phyloP scores from a whole-genome alignment of 1,139 yeast species.

The Arxiozyma telluris region DNA sequence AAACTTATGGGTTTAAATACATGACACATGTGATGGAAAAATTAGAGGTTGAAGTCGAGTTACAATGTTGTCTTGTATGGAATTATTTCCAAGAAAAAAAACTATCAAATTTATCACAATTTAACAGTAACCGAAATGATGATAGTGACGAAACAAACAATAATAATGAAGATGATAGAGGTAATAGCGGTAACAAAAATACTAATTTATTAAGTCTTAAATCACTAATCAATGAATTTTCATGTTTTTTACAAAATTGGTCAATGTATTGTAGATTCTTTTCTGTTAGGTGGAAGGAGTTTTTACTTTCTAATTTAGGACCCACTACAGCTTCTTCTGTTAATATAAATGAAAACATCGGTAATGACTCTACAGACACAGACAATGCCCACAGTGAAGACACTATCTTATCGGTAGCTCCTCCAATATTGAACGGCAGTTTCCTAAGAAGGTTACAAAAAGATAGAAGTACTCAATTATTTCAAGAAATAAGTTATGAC shows the following conservation, averaged over 20 bases:
- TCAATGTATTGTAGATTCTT: conserved; percentile 70
- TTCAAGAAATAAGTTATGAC: conserved; percentile 52
- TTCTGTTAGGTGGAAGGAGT: conserved; percentile 53
- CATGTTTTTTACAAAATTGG: conserved; percentile 81
- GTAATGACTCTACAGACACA: not conserved
- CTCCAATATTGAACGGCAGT: conserved; percentile 53
- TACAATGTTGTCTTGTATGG: conserved; percentile 78
- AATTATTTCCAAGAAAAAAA: conserved; percentile 51
- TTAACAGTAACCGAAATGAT: conserved; percentile 5
- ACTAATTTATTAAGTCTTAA: not conserved
- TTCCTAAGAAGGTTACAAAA: conserved; percentile 50
- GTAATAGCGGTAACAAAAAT: not conserved
- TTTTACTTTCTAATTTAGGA: conserved; percentile 11
- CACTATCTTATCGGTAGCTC: conserved; percentile 32
- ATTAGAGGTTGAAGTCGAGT: conserved; percentile 80
- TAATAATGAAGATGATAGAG: not conserved
- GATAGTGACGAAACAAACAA: not conserved
- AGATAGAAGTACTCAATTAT: conserved; percentile 49
- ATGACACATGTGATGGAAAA: conserved; percentile 59
- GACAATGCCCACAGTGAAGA: conserved; percentile 5
- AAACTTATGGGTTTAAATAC: conserved; percentile 59
- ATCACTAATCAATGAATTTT: conserved; percentile 50
- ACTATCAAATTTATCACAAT: not conserved
- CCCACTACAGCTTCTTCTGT: not conserved
- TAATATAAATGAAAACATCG: no score